Evolutionary conservation across 2,329 filamentous ascomycete genomes (phyloP).

Genomic region (Xylariaceae sp.): DNA sequence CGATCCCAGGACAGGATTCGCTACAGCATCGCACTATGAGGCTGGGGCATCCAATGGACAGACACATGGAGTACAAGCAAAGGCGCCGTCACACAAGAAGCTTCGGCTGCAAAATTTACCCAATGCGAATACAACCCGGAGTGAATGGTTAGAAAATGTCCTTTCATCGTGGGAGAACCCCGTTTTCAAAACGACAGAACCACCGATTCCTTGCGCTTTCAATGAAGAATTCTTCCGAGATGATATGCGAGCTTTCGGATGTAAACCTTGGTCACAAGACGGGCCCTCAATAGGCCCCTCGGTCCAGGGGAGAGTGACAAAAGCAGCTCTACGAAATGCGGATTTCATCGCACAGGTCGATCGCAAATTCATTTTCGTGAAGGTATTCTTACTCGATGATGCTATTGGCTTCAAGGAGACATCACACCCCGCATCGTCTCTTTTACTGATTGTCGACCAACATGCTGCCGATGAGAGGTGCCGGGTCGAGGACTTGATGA

Average conservation of each 20-base stretch:
- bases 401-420: not conserved
- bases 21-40: slow-evolving; percentile 25
- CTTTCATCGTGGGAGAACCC: slow-evolving; percentile 71
- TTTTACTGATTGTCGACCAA: slow-evolving; percentile 80
- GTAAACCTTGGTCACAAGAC: slow-evolving; percentile 8
- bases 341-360: slow-evolving; percentile 80
- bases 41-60: slow-evolving; percentile 25
- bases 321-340: slow-evolving; percentile 54
- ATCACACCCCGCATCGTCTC: slow-evolving; percentile 5
- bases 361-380: slow-evolving; percentile 78
- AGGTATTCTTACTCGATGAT: slow-evolving; percentile 38
- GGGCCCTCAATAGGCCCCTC: slow-evolving; percentile 21
- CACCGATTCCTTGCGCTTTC: slow-evolving; percentile 37
- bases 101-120: slow-evolving; percentile 13
- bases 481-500: slow-evolving; percentile 70
- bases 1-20: slow-evolving; percentile 54
- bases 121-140: slow-evolving; percentile 13
- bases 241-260: slow-evolving; percentile 8
- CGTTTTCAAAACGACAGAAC: slow-evolving; percentile 56
- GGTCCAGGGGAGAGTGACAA: slow-evolving; percentile 54
- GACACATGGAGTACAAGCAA: slow-evolving; percentile 19
- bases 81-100: slow-evolving; percentile 10
- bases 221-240: too few relatives aligned
- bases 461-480: slow-evolving; percentile 92
- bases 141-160: slow-evolving; percentile 57